phyloP scores from a whole-genome alignment of 1,139 yeast species.

The Keqinozyma sinolaborantium region DNA sequence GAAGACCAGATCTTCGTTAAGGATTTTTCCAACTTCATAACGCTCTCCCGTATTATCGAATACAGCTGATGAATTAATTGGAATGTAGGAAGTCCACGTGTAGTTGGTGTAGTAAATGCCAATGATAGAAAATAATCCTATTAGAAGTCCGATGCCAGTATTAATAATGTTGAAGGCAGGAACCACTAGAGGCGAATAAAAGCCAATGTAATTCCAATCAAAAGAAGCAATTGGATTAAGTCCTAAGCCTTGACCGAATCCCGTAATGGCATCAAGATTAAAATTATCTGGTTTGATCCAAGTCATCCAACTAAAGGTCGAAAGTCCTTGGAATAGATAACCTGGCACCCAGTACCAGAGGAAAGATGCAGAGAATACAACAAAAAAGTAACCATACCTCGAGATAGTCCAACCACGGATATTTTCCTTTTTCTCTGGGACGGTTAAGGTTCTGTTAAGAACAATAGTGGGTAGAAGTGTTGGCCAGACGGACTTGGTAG shows the following conservation, averaged over 20 bases:
- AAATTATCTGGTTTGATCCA: constrained; percentile 60
- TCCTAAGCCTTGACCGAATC: constrained; percentile 49
- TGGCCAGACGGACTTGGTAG: constrained; percentile 54
- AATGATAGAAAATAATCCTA: constrained; percentile 38
- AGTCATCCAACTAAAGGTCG: constrained; percentile 58
- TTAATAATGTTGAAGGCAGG: constrained; percentile 46
- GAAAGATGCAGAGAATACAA: constrained; percentile 35
- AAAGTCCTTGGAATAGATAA: constrained; percentile 48
- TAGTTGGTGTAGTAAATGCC: constrained; percentile 48
- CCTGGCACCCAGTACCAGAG: constrained; percentile 57
- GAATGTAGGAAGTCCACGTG: constrained; percentile 47
- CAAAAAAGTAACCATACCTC: constrained; percentile 45
- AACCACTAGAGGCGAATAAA: constrained; percentile 21
- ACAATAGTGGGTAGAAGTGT: constrained; percentile 50
- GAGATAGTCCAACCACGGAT: constrained; percentile 52
- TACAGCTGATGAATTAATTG: constrained; percentile 43
- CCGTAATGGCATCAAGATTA: constrained; percentile 53
- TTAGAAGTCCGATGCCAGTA: constrained; percentile 34
- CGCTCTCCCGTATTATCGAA: constrained; percentile 44
- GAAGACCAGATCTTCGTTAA: constrained; percentile 30
- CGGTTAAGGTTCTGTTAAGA: constrained; percentile 46
- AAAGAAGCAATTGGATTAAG: constrained; percentile 51
- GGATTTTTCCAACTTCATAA: constrained; percentile 36
- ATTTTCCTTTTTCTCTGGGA: constrained; percentile 34
- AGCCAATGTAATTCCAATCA: constrained; percentile 39